Evolutionary conservation across 2,329 filamentous ascomycete genomes (phyloP), one percentile per base, ranked within the genome.

Genomic region (Claviceps maximensis): DNA sequence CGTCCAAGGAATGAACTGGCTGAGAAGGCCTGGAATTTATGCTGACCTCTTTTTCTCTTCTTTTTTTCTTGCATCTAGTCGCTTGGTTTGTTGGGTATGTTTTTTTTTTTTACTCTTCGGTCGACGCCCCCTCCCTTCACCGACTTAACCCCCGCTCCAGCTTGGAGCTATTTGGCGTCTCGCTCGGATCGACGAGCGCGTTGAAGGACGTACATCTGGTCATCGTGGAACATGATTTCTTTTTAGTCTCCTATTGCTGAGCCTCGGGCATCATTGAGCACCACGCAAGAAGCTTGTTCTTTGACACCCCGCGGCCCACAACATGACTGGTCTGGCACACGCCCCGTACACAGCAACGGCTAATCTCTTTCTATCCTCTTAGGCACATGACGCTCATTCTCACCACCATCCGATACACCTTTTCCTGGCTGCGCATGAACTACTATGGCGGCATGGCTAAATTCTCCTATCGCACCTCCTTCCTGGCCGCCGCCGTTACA

Each of bases 371-470:
- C 29, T 50, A 51, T 10, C 31, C 4, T 2, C 63, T n/a, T n/a
- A 95, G 91, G 61, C 93, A 98, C 68, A 74, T 96, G 56, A 86
- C 84, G 41, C 81, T 97, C 57, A 84, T 98, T 60, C 73, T 95
- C 61, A 84, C 82, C 64, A 88, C 91, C 51, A 67, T 86, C 64
- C 86, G 89, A 67, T 98, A 97, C 71, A 72, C 77, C 58, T 70
- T 97, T 57, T 94, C 89, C 49, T 95, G 89, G 75, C 71, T 96
- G 54, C 85, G 86, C 64, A 86, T 97, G 77, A 94, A 95, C 77
- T 89, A 82, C 69, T 86, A 86, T 67, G 83, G 83, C 54, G 73
- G 80, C 66, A 82, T 82, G 75, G 90, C 91, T 48, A 77, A 80
- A 60, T 83, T 93, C 69, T 86, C 86, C 54, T 98, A 98, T 75